Evolutionary conservation across 148 eudicot genomes (phyloP).

Genomic region (Heliamphora exappendiculata): DNA sequence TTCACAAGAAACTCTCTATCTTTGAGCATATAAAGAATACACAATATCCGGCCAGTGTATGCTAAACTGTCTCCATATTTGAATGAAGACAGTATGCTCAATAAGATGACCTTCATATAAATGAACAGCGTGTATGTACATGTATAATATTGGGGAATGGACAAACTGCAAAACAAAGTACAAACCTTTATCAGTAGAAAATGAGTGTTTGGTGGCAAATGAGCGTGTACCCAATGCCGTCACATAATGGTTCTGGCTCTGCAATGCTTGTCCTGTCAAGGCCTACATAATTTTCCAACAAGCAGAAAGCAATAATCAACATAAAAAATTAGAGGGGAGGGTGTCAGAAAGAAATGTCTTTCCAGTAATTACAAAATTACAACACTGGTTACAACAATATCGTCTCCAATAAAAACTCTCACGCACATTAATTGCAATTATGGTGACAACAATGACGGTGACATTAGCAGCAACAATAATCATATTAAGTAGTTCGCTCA

Average conservation of each 20-base stretch:
- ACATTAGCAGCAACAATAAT: neutral
- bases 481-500: neutral
- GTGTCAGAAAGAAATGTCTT: too few species aligned
- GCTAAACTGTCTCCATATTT: neutral
- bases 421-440: neutral
- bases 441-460: neutral
- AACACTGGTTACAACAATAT: too few species aligned
- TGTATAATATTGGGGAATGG: neutral
- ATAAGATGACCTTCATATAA: neutral
- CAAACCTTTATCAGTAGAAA: conserved; percentile 49
- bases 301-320: neutral
- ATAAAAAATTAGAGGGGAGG: neutral
- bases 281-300: conserved; percentile 16
- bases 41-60: neutral
- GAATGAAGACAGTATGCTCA: neutral
- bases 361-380: too few species aligned
- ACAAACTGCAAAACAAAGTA: conserved; percentile 5
- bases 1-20: neutral
- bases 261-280: conserved; percentile 31
- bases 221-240: conserved; percentile 21
- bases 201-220: conserved; percentile 46
- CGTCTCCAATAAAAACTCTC: too few species aligned
- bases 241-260: conserved; percentile 20
- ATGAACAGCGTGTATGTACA: too few species aligned
- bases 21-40: neutral